Evolutionary conservation across 2,329 filamentous ascomycete species (phyloP), one percentile per base, ranked within the genome.

Genomic region (Phaeophleospora eucalypticola): DNA sequence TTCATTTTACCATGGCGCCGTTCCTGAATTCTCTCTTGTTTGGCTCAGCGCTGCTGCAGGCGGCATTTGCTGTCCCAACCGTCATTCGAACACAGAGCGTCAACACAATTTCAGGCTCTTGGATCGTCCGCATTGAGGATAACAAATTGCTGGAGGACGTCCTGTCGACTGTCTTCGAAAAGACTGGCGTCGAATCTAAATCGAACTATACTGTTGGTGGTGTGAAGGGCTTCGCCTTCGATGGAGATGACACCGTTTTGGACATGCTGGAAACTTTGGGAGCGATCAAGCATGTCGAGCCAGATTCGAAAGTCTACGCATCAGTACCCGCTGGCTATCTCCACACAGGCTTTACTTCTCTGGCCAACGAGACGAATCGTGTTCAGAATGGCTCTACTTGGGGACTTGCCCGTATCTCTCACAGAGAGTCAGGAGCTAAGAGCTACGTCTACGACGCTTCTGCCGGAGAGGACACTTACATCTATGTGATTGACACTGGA

Each of bases 231-330:
- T 68, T 70, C 36, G 57, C 67, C 17, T 68, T 63, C 45, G 61
- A 66, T 29, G 57, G 69, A 17, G 56, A 51, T 35, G 63, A 68
- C 45, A 54, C 58, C 2, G 48, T 67, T 32, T 56, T 71, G 12
- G 48, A 62, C 9, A 38, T 59, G 6, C 54, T 71, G 10, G 56
- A 49, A 21, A 32, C 36, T 4, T 29, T 52, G 0, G 46, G 51
- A n/a, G 42, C 66, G 56, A 66, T 71, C 45, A 62, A 66, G 20
- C 68, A 66, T 56, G 63, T 71, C 43, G 68, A 71, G 58, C 63
- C 67, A 41, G 68, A 71, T 48, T 64, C 63, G 45, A 54, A 65
- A 39, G 58, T 71, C 44, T 61, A 59, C 40, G 59, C 63, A 24
- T 61, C 58, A 46, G 63, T 49, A 2, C 53, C 53, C 24, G 6